These are phyloP conservation scores for Fusarium bactridioides DNA, from an alignment of 2,329 filamentous ascomycete species.

Conservation along the genomic window DNA sequence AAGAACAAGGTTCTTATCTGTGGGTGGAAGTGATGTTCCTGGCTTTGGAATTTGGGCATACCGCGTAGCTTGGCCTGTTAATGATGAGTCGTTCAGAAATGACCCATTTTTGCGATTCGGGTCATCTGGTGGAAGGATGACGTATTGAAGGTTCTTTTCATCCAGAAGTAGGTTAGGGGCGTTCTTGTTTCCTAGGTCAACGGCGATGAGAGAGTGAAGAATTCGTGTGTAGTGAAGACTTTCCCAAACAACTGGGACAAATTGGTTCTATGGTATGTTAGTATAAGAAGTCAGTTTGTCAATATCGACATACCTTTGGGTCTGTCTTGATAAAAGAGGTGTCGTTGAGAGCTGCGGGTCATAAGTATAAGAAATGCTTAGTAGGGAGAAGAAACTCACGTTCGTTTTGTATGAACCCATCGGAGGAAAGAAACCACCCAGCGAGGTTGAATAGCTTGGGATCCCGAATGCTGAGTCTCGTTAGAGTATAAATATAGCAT, in stretches of 20 bases:
- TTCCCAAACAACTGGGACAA: background rate
- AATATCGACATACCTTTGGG: rapidly evolving
- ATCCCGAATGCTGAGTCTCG: background rate
- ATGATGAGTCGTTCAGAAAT: background rate
- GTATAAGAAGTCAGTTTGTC: rapidly evolving
- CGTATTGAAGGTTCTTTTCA: constrained; percentile 10
- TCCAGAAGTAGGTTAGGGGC: background rate
- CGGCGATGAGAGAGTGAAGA: constrained; percentile 12
- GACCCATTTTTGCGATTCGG: background rate
- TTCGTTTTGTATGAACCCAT: background rate
- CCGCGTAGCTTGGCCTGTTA: background rate
- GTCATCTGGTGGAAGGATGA: constrained; percentile 12
- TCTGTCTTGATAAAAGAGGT: background rate
- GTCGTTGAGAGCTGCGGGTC: background rate
- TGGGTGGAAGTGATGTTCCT: background rate
- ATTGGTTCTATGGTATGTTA: background rate
- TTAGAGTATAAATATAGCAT: rapidly evolving
- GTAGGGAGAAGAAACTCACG: background rate
- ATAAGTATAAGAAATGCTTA: background rate
- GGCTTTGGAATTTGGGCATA: constrained; percentile 7
- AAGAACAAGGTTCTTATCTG: background rate
- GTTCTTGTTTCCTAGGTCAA: constrained; percentile 12
- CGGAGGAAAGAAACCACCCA: constrained; percentile 9
- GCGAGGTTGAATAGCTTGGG: background rate
- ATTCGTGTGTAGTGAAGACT: constrained; percentile 11